Conservation (phyloP, 345 rosid genomes). For the Eucalyptus sp. region DNA sequence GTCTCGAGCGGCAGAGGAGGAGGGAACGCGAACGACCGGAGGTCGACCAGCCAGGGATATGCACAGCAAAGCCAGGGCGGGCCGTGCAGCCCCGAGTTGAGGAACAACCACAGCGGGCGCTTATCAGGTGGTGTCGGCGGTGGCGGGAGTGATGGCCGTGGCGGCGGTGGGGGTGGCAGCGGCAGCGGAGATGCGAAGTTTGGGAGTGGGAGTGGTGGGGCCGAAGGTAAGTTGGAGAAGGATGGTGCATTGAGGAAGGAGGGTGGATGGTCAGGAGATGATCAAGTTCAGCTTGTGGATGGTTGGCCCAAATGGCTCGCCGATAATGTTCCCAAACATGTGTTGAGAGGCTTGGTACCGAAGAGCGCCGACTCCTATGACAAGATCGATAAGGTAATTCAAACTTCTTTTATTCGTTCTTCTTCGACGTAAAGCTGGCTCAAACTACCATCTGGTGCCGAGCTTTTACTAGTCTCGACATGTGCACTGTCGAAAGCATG, state of each 20-base stretch:
- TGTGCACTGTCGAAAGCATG: background rate
- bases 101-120: background rate
- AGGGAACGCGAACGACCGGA: constrained; percentile 1
- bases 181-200: background rate
- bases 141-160: background rate
- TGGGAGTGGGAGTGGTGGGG: background rate
- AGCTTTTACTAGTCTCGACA: background rate
- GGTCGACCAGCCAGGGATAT: constrained; percentile 34
- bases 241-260: background rate
- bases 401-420: background rate
- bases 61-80: background rate
- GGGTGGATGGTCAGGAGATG: background rate
- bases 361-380: constrained; percentile 52
- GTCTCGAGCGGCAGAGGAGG: background rate
- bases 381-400: constrained; percentile 45
- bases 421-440: background rate
- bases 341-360: constrained; percentile 39
- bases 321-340: constrained; percentile 38
- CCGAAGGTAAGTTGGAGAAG: background rate
- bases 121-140: background rate
- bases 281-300: constrained; percentile 13
- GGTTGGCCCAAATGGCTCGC: constrained; percentile 70
- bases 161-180: background rate
- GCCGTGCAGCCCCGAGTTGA: background rate
- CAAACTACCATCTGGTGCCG: background rate